Base-by-base conservation (phyloP, 2,329 filamentous ascomycete genomes). In the Trichoderma atroviride region DNA sequence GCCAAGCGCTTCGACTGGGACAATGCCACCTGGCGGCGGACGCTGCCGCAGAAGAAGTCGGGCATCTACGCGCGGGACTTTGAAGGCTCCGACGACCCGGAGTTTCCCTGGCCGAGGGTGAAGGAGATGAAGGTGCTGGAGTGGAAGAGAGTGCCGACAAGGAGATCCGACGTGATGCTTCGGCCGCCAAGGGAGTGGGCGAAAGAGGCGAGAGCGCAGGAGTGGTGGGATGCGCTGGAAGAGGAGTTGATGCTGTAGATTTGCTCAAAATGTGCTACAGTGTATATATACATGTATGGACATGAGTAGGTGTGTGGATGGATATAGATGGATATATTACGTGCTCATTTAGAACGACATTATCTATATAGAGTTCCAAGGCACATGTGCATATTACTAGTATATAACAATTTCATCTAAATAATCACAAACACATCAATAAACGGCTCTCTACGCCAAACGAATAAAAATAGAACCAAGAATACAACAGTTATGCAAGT, bases 171-270 rank as follows among this genome's bases (percentile, higher is more conserved):
- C 19, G 60, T 60, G 13, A n/a, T 69, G 3, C 75, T 74, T 1
- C 59, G 58, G 27, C 68, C 76, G 24, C 78, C 78, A 2, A 47
- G 57, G 2, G 66, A 62, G 14, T 35, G 37, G 2, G 69, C 68
- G 33, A 71, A 72, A 0, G 71, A 65, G 22, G 70, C 70, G 19
- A 72, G 69, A 22, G 71, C 67, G 4, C 70, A 62, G 9, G 58
- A 37, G 27, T 80, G 78, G 78, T 79, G 79, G 76, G 55, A 70
- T 13, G 72, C 50, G 14, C 7, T 80, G 35, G 76, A 75, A 61
- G 68, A 73, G n/a, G 76, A 80, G 50, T 22, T 80, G 70, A 73
- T 76, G 69, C 70, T 72, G 53, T 80, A 77, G 72, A 5, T 43
- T 14, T 5, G 16, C 13, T 27, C 3, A 1, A n/a, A 4, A 9